Percentiles rank a stretch among this genome's conserved stretches.
Conservation (phyloP, 2,329 filamentous ascomycete species). For the Elsinoe batatas region DNA sequence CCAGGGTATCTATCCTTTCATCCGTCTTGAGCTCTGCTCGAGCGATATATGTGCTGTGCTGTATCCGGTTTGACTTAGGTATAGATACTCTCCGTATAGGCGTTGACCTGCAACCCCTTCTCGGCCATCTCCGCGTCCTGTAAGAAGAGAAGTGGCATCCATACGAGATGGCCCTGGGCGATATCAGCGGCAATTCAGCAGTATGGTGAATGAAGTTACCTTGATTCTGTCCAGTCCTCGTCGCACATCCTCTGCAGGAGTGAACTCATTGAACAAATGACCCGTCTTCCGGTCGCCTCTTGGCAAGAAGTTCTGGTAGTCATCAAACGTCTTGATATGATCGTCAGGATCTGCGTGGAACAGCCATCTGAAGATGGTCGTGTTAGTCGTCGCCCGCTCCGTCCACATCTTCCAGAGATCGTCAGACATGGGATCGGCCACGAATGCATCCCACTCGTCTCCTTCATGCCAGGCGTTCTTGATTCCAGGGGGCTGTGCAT, state of each 20-base stretch:
- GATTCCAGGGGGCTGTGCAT: slow-evolving; percentile 65
- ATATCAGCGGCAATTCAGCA: background rate
- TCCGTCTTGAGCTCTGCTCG: background rate
- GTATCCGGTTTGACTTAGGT: slow-evolving; percentile 38
- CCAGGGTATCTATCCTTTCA: background rate
- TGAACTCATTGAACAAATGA: slow-evolving; percentile 74
- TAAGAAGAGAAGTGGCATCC: slow-evolving; percentile 89
- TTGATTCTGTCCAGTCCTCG: slow-evolving; percentile 63
- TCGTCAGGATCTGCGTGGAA: slow-evolving; percentile 89
- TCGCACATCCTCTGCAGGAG: slow-evolving; percentile 62
- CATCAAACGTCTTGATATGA: slow-evolving; percentile 76
- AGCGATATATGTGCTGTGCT: slow-evolving; percentile 4
- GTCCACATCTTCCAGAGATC: slow-evolving; percentile 59
- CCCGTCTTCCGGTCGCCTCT: slow-evolving; percentile 55
- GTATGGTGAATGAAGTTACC: background rate
- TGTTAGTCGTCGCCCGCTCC: slow-evolving; percentile 58
- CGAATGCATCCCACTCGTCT: slow-evolving; percentile 50
- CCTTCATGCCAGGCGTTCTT: slow-evolving; percentile 67
- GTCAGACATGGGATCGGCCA: slow-evolving; percentile 50
- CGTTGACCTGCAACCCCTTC: slow-evolving; percentile 74
- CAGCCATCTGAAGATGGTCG: slow-evolving; percentile 62
- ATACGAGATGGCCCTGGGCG: slow-evolving; percentile 66
- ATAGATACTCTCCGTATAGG: slow-evolving; percentile 78
- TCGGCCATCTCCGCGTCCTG: slow-evolving; percentile 82
- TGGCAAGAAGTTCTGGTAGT: slow-evolving; percentile 72